Conservation (phyloP, 805 yeast genomes). For the Suhomyces vadensis region DNA sequence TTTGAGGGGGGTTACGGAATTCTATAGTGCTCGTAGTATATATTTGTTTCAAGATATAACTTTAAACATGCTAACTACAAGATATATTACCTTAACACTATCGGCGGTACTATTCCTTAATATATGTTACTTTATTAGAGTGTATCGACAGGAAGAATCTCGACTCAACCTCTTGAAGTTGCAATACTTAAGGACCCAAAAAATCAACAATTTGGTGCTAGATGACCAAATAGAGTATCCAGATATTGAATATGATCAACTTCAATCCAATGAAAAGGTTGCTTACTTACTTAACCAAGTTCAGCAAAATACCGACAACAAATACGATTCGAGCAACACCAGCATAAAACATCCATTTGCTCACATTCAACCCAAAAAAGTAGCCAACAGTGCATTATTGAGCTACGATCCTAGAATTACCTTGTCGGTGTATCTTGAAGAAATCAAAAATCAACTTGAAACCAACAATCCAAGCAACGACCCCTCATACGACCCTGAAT, state of each 20-base stretch:
- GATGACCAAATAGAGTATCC: conserved; percentile 21
- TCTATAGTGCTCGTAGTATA: not conserved
- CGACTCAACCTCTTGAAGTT: conserved; percentile 17
- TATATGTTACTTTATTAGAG: conserved; percentile 19
- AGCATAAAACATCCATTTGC: conserved; percentile 9
- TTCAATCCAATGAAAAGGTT: conserved; percentile 16
- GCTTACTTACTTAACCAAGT: conserved; percentile 6
- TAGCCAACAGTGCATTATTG: not conserved
- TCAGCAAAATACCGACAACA: conserved; percentile 11
- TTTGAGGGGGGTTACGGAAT: not conserved
- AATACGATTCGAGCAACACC: conserved; percentile 18
- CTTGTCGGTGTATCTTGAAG: conserved; percentile 17
- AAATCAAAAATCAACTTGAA: conserved; percentile 3
- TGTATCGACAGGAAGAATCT: conserved; percentile 21
- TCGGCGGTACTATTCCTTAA: conserved; percentile 22
- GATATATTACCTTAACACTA: not conserved
- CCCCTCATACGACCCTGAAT: conserved; percentile 8
- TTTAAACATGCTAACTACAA: not conserved
- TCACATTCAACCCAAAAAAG: conserved; percentile 2
- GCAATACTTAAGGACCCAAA: conserved; percentile 13
- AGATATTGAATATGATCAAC: conserved; percentile 17
- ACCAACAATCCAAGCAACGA: conserved; percentile 11
- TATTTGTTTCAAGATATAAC: not conserved
- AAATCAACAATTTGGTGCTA: conserved; percentile 14
- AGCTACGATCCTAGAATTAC: conserved; percentile 24